Evolutionary conservation across 495 filamentous ascomycete genomes (phyloP).

Genomic region (Glonium stellatum): DNA sequence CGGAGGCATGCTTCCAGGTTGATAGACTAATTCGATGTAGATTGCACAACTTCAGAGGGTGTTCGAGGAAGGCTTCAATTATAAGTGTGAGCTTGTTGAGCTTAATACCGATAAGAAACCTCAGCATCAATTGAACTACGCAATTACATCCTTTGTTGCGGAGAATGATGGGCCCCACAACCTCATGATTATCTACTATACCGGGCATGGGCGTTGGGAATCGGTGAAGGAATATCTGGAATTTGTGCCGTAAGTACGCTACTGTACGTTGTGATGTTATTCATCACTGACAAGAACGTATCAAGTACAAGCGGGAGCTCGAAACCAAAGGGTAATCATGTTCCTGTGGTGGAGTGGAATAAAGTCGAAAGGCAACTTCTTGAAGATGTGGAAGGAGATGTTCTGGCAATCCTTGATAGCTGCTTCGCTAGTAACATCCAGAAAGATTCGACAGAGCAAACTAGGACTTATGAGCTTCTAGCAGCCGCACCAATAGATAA

Average conservation of each 20-base stretch:
- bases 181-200: slow-evolving; percentile 31
- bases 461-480: slow-evolving; percentile 14
- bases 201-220: slow-evolving; percentile 24
- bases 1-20: neutral
- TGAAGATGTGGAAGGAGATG: slow-evolving; percentile 16
- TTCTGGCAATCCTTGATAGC: slow-evolving; percentile 27
- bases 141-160: slow-evolving; percentile 8
- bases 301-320: neutral
- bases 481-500: slow-evolving; percentile 5
- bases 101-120: slow-evolving; percentile 13
- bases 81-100: neutral
- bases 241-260: slow-evolving; percentile 4
- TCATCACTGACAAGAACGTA: neutral
- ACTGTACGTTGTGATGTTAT: neutral
- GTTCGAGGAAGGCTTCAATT: neutral
- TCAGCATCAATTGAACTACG: slow-evolving; percentile 18
- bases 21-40: neutral
- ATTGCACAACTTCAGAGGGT: neutral
- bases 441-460: slow-evolving; percentile 5
- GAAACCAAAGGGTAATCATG: neutral
- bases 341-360: slow-evolving; percentile 24
- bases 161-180: slow-evolving; percentile 27
- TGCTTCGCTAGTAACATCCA: slow-evolving; percentile 26
- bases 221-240: slow-evolving; percentile 11
- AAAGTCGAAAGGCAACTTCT: slow-evolving; percentile 17